Evolutionary conservation across 176 grass and related monocot genomes (phyloP).

Genomic region (Dactylis glomerata): DNA sequence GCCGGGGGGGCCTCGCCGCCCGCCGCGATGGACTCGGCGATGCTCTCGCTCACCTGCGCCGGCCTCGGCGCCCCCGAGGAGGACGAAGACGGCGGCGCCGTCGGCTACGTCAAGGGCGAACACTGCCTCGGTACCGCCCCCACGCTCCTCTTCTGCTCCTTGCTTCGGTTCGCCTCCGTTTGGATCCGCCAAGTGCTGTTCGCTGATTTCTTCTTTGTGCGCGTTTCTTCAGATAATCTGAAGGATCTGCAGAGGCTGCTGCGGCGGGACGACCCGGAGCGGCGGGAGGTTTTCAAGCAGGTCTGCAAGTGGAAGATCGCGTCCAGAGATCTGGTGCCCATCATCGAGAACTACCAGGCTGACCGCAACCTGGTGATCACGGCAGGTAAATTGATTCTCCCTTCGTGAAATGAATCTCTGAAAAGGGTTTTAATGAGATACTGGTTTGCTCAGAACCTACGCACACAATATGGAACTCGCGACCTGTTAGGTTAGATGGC

Average conservation of each 20-base stretch:
- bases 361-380: slow-evolving; percentile 72
- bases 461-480: neutral
- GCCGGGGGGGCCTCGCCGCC: neutral
- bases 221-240: slow-evolving; percentile 57
- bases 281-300: slow-evolving; percentile 81
- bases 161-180: neutral
- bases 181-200: neutral
- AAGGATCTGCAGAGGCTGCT: slow-evolving; percentile 85
- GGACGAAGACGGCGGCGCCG: slow-evolving; percentile 48
- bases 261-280: slow-evolving; percentile 68
- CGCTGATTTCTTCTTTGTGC: neutral
- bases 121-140: slow-evolving; percentile 61
- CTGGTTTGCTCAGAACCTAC: neutral
- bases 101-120: slow-evolving; percentile 65
- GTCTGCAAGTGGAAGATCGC: slow-evolving; percentile 86
- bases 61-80: slow-evolving; percentile 41
- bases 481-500: neutral
- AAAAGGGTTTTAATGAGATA: neutral
- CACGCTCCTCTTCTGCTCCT: neutral
- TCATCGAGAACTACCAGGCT: slow-evolving; percentile 74
- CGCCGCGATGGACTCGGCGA: slow-evolving; percentile 56
- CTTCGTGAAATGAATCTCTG: neutral
- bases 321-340: slow-evolving; percentile 71
- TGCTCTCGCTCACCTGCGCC: slow-evolving; percentile 59
- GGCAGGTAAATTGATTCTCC: slow-evolving; percentile 39